Evolutionary conservation across 2,329 filamentous ascomycete species (phyloP).

Genomic region (Teratosphaeria nubilosa): DNA sequence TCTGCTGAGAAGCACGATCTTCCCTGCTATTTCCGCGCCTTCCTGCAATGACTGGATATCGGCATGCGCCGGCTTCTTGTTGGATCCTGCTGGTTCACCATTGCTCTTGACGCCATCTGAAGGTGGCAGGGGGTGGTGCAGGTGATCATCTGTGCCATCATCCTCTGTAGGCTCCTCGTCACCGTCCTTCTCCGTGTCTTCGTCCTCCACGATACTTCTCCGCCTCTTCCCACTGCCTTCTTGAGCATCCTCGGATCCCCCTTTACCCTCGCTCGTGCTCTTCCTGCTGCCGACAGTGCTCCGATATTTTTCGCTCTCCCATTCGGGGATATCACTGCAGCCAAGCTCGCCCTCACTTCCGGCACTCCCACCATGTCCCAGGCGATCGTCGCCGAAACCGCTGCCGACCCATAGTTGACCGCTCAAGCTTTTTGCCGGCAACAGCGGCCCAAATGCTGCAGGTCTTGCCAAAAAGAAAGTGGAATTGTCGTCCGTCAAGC

Average conservation of each 20-base stretch:
- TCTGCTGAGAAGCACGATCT: conserved; percentile 80
- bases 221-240: conserved; percentile 12
- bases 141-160: conserved; percentile 78
- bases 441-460: conserved; percentile 77
- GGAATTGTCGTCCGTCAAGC: conserved; percentile 93
- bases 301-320: conserved; percentile 51
- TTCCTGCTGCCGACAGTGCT: conserved; percentile 25
- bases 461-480: conserved; percentile 92
- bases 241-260: conserved; percentile 16
- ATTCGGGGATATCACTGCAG: conserved; percentile 88
- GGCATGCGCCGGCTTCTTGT: conserved; percentile 48
- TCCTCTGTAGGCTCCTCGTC: conserved; percentile 28
- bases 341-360: conserved; percentile 73
- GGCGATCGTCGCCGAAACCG: conserved; percentile 72
- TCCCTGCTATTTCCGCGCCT: conserved; percentile 83
- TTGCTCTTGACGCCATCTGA: conserved; percentile 29
- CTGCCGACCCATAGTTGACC: conserved; percentile 89
- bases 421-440: conserved; percentile 68
- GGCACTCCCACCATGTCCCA: conserved; percentile 46
- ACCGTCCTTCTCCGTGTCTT: conserved; percentile 10
- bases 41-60: conserved; percentile 90
- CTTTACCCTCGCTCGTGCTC: conserved; percentile 25
- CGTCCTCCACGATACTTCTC: conserved; percentile 8
- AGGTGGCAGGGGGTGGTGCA: conserved; percentile 51
- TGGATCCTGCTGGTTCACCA: conserved; percentile 25